Evolutionary conservation across 2,329 filamentous ascomycete species (phyloP).

Genomic region (Allantophomopsis lycopodina): DNA sequence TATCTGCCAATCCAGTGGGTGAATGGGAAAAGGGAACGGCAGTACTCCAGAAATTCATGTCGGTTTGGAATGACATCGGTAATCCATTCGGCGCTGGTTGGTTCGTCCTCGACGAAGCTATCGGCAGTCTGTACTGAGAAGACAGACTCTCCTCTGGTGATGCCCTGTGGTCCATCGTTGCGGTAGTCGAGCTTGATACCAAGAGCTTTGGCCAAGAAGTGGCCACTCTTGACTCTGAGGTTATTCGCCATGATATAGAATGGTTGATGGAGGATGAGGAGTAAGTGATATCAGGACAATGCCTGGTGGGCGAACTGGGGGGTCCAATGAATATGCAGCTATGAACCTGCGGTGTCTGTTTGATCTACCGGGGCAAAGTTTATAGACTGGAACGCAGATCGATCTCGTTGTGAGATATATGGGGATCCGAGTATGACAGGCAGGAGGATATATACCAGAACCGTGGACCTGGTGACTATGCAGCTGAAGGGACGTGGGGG

Average conservation of each 20-base stretch:
- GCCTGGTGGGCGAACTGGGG: too few species aligned
- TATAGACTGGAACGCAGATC: too few species aligned
- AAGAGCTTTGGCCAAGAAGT: slow-evolving; percentile 61
- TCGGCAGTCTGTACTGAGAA: slow-evolving; percentile 62
- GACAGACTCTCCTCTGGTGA: slow-evolving; percentile 66
- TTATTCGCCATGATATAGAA: neutral
- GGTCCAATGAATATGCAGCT: too few species aligned
- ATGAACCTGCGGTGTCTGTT: too few species aligned
- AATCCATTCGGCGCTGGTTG: slow-evolving; percentile 63
- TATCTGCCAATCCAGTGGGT: slow-evolving; percentile 79
- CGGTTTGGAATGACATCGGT: slow-evolving; percentile 44
- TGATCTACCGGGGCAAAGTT: too few species aligned
- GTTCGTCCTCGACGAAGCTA: slow-evolving; percentile 72
- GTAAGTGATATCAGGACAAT: too few species aligned
- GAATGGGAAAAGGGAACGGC: slow-evolving; percentile 72
- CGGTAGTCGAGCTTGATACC: slow-evolving; percentile 69
- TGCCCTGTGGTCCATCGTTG: slow-evolving; percentile 42
- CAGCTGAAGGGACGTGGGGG: too few species aligned
- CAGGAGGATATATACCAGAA: too few species aligned
- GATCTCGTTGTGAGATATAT: too few species aligned
- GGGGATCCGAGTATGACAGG: too few species aligned
- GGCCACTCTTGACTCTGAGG: slow-evolving; percentile 42
- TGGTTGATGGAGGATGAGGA: too few species aligned
- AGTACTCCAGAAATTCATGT: slow-evolving; percentile 42
- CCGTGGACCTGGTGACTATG: too few species aligned